Base-by-base conservation (phyloP, 2,329 filamentous ascomycete species). In the Allantophomopsis cytisporea region DNA sequence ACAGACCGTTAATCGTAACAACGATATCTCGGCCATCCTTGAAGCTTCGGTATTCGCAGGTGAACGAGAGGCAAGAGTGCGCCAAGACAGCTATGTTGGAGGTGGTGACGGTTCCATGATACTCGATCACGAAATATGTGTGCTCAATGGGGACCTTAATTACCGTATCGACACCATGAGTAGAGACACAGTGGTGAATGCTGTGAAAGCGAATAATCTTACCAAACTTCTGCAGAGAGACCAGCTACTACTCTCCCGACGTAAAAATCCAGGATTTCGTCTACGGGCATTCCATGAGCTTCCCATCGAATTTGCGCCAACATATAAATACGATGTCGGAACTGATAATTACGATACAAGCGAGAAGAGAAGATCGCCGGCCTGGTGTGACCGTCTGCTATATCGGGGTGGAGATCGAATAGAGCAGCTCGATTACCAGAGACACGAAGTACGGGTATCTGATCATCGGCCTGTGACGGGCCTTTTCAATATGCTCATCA, bases 131-230 rank as follows among this genome's bases (percentile, higher is more conserved):
- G 91, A 98, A 60, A 81, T 98, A n/a, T 95, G 89, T 58, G 77
- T 98, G 36, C 63, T 96, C 33, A 96, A 96, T 52, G 91, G 91
- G 20, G 91, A 98, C 57, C 70, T 98, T 37, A 98, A 98, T 61
- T 98, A 98, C 59, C 87, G 91, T 45, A 96, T 98, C 53, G 91
- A 98, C 58, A 87, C 88, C 17, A 95, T 96, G 76, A 86, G 86
- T 14, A 83, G 91, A 37, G 86, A 96, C 52, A 87, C 84, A 0
- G 89, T 98, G 3, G 82, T 96, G 40, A 80, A 80, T 43, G 87
- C 86, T 2, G 76, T 96, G 38, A 80, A 83, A 46, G 71, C 80
- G 33, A 80, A 81, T 45, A 94, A 96, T 48, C 68, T 96, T 2
- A 54, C 68, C 20, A 94, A 94, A 55, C 72, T 98, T 2, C 76